Evolutionary conservation across 2,329 filamentous ascomycete genomes (phyloP).

Genomic region (Stachybotrys chlorohalonatus): DNA sequence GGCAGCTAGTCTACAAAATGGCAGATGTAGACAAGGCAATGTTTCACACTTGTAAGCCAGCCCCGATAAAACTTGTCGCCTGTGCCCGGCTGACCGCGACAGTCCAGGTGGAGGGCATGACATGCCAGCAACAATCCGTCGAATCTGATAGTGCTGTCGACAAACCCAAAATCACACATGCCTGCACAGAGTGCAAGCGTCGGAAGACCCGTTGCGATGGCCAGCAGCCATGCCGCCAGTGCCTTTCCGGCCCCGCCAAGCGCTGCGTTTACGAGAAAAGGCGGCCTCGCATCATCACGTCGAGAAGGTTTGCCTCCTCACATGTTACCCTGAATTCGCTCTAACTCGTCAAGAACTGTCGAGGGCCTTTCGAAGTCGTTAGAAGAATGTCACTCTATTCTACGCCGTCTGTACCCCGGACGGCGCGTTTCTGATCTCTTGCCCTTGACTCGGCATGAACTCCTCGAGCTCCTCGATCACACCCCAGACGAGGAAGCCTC

Average conservation of each 20-base stretch:
- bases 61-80: too few relatives aligned
- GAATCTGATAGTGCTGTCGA: constrained; percentile 6
- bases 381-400: constrained; percentile 55
- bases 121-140: too few relatives aligned
- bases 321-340: not conserved
- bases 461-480: constrained; percentile 46
- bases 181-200: constrained; percentile 68
- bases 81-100: too few relatives aligned
- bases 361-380: constrained; percentile 55
- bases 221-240: constrained; percentile 72
- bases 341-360: constrained; percentile 29
- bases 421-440: constrained; percentile 42
- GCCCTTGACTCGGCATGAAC: constrained; percentile 48
- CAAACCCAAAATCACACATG: constrained; percentile 49
- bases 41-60: too few relatives aligned
- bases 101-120: too few relatives aligned
- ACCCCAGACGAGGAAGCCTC: constrained; percentile 34
- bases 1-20: too few relatives aligned
- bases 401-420: constrained; percentile 53
- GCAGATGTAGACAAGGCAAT: too few relatives aligned
- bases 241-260: constrained; percentile 71
- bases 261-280: constrained; percentile 76
- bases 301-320: constrained; percentile 53
- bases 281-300: constrained; percentile 65
- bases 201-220: constrained; percentile 81